These are phyloP conservation scores for Chrysosporium queenslandicum DNA, from an alignment of 2,329 filamentous ascomycete genomes.

Conservation along the genomic window DNA sequence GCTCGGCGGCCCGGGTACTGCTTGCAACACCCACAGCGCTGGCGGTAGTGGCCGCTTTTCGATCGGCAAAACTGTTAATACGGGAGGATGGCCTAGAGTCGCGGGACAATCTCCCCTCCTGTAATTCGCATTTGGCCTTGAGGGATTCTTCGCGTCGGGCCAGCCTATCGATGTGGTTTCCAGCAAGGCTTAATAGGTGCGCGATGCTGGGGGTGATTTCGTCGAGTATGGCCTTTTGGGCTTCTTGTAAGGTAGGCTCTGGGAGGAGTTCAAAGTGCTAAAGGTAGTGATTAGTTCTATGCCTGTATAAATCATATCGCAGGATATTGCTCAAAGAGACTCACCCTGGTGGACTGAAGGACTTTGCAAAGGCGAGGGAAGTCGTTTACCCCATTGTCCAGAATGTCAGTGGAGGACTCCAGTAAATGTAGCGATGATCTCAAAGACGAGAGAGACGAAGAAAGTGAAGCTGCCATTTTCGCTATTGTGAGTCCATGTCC, in stretches of 20 bases:
- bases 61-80: neutral
- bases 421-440: slow-evolving; percentile 52
- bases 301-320: neutral
- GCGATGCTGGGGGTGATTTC: slow-evolving; percentile 83
- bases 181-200: slow-evolving; percentile 68
- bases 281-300: neutral
- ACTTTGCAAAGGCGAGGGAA: slow-evolving; percentile 54
- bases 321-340: neutral
- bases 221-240: slow-evolving; percentile 73
- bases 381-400: slow-evolving; percentile 53
- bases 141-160: slow-evolving; percentile 73
- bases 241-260: slow-evolving; percentile 68
- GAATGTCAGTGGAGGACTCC: slow-evolving; percentile 52
- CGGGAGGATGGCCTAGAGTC: slow-evolving; percentile 27
- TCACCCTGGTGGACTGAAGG: slow-evolving; percentile 52
- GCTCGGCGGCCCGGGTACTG: slow-evolving; percentile 44
- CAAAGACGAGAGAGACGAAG: slow-evolving; percentile 51
- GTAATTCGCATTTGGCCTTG: slow-evolving; percentile 70
- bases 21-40: slow-evolving; percentile 11
- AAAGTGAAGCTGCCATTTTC: slow-evolving; percentile 41
- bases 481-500: neutral
- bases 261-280: slow-evolving; percentile 91
- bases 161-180: slow-evolving; percentile 70
- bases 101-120: slow-evolving; percentile 58
- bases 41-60: slow-evolving; percentile 19